Evolutionary conservation across 2,329 filamentous ascomycete species (phyloP).

Genomic region (Lasiodiplodia sp.): DNA sequence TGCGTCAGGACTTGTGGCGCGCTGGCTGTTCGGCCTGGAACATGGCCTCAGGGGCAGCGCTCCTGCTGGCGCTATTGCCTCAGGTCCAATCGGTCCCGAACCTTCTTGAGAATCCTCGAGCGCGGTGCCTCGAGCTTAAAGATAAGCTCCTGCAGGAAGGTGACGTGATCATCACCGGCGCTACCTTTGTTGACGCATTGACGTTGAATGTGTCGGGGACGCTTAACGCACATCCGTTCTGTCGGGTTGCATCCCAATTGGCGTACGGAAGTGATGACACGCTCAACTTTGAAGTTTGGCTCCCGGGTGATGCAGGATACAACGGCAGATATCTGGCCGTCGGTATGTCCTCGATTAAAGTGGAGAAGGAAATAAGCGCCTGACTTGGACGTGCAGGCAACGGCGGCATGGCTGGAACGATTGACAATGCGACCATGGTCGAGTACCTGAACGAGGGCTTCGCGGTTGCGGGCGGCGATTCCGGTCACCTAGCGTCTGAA

Average conservation of each 20-base stretch:
- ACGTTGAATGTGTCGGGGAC: constrained; percentile 10
- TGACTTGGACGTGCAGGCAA: constrained; percentile 27
- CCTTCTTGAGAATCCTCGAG: constrained; percentile 8
- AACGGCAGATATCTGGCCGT: constrained; percentile 28
- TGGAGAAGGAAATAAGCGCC: neutral
- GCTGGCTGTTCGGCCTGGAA: neutral
- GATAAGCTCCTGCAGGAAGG: neutral
- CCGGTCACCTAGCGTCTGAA: constrained; percentile 29
- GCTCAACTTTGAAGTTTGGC: constrained; percentile 25
- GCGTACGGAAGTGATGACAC: constrained; percentile 19
- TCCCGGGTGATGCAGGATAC: constrained; percentile 24
- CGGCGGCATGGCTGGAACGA: constrained; percentile 31
- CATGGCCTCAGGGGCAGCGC: neutral
- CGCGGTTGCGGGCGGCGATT: constrained; percentile 31
- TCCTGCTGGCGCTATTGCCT: constrained; percentile 2
- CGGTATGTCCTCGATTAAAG: constrained; percentile 4
- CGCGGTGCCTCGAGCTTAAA: constrained; percentile 15
- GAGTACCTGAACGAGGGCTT: constrained; percentile 31
- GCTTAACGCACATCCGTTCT: constrained; percentile 16
- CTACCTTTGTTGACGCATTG: constrained; percentile 5
- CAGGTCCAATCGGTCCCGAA: constrained; percentile 7
- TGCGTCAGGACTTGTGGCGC: constrained; percentile 13
- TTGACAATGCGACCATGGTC: constrained; percentile 28
- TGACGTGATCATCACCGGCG: constrained; percentile 16
- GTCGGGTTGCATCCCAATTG: constrained; percentile 18